Evolutionary conservation across 305 asterid genomes (phyloP).

Genomic region (Fraxinus latifolia): DNA sequence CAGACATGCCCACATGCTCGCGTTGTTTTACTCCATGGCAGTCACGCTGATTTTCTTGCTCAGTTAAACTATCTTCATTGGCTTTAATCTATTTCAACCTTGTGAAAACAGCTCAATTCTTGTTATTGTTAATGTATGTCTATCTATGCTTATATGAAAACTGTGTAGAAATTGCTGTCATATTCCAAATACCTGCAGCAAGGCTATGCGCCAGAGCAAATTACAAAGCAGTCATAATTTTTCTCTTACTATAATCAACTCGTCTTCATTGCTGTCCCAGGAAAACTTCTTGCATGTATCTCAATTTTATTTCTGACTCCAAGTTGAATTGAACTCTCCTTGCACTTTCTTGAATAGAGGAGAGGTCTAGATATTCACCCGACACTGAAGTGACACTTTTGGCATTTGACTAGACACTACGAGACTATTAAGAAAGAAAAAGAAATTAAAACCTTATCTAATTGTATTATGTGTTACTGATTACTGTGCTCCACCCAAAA

Average conservation of each 20-base stretch:
- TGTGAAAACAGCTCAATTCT: constrained; percentile 4
- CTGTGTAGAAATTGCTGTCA: neutral
- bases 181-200: neutral
- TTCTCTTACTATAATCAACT: neutral
- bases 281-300: neutral
- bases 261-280: neutral
- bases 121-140: neutral
- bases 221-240: neutral
- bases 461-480: neutral
- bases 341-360: neutral
- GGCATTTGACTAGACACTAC: neutral
- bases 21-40: neutral
- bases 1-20: neutral
- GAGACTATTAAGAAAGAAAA: neutral
- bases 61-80: neutral
- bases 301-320: neutral
- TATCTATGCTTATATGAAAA: neutral
- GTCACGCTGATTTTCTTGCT: neutral
- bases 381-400: neutral
- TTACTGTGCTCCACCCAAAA: neutral
- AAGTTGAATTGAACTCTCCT: neutral
- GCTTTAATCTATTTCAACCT: neutral
- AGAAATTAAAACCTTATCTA: neutral
- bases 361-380: neutral
- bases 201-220: neutral